Percentiles rank a stretch among this genome's conserved stretches.
Conservation (phyloP, 163 green algal genomes). For the Scenedesmus sp. region DNA sequence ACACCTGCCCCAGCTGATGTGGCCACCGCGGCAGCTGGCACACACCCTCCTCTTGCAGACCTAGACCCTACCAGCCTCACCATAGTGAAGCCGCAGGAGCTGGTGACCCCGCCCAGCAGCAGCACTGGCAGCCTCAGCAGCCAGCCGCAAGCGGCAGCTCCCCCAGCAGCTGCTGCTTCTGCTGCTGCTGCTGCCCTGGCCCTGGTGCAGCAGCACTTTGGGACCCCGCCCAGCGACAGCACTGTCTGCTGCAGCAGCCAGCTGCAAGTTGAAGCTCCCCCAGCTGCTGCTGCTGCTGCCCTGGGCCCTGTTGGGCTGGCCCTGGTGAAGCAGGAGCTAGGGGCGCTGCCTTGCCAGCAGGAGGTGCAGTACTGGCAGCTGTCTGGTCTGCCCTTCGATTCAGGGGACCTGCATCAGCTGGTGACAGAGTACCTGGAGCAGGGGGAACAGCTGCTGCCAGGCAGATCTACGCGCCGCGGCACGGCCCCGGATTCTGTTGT, state of each 20-base stretch:
- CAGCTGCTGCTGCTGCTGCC: not conserved
- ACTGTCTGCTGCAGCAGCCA: no score
- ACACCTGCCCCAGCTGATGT: not conserved
- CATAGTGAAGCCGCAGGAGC: no score
- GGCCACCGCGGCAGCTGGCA: no score
- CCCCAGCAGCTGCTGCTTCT: not conserved
- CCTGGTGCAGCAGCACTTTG: no score
- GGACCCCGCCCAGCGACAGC: no score
- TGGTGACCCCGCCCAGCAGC: no score
- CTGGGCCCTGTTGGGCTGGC: not conserved
- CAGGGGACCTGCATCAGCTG: not conserved
- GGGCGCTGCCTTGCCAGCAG: conserved; percentile 1
- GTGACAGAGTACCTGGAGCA: not conserved
- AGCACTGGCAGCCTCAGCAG: no score
- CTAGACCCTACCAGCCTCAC: no score
- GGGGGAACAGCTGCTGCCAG: not conserved
- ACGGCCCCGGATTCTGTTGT: not conserved
- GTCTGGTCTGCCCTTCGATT: not conserved
- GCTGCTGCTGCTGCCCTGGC: not conserved
- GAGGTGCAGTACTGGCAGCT: conserved; percentile 17
- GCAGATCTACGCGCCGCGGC: not conserved
- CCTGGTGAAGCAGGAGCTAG: not conserved
- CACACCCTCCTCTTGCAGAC: no score
- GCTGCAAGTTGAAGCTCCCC: no score
- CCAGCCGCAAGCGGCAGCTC: no score